These are phyloP conservation scores for Cercospora janseana DNA, from an alignment of 2,329 filamentous ascomycete species.

Conservation along the genomic window DNA sequence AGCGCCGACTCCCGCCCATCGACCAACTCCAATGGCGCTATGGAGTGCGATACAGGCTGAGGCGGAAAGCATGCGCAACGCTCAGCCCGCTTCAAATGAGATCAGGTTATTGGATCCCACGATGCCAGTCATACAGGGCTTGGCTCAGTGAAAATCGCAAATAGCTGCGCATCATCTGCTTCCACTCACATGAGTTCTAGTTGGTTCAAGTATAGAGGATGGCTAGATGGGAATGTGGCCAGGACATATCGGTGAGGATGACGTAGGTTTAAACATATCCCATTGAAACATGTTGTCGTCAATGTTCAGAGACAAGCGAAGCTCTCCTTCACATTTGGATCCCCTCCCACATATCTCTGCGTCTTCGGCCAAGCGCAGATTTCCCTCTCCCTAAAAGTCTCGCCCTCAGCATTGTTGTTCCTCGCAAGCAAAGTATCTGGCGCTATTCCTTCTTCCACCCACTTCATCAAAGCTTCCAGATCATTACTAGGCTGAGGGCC, in stretches of 20 bases:
- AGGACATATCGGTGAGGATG: too few relatives aligned
- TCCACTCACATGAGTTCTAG: too few relatives aligned
- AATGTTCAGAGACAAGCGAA: constrained; percentile 15
- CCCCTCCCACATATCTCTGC: constrained; percentile 22
- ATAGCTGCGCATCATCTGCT: too few relatives aligned
- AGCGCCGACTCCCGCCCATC: not conserved
- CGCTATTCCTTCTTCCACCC: constrained; percentile 36
- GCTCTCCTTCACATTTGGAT: constrained; percentile 9
- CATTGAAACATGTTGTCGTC: not conserved
- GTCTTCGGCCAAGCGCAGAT: constrained; percentile 23
- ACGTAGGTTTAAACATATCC: too few relatives aligned
- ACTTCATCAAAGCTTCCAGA: constrained; percentile 26
- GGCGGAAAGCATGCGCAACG: too few relatives aligned
- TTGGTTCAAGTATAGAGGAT: too few relatives aligned
- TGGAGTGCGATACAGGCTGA: not conserved
- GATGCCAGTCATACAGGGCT: not conserved
- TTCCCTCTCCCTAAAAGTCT: not conserved
- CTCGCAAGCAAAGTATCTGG: constrained; percentile 26
- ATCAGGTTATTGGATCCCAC: too few relatives aligned
- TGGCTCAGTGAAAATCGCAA: too few relatives aligned
- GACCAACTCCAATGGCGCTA: not conserved
- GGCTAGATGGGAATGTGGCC: not conserved
- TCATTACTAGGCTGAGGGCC: constrained; percentile 30
- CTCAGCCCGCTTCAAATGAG: too few relatives aligned
- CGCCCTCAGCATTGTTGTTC: not conserved